Conservation (phyloP, 371 early-diverging fungal species). For the Actinomucor elegans region DNA sequence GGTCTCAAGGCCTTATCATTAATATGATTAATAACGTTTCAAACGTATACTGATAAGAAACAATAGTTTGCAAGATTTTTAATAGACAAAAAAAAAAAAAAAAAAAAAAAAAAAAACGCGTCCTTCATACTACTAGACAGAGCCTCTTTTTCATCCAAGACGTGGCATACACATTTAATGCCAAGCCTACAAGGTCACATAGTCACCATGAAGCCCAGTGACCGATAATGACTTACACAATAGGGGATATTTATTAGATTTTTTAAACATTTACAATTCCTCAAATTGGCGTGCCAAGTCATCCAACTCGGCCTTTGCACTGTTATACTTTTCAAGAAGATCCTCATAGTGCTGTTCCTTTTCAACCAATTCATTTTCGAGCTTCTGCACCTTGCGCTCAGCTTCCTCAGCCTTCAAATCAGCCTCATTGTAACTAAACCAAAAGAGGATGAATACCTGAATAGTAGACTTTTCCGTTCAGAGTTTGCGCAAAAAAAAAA, state of each 20-base stretch:
- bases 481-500: not conserved
- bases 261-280: slow-evolving; percentile 54
- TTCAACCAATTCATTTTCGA: slow-evolving; percentile 66
- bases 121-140: too few relatives aligned
- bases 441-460: not conserved
- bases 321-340: slow-evolving; percentile 57
- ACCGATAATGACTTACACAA: too few relatives aligned
- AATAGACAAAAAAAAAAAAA: too few relatives aligned
- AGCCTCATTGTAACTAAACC: slow-evolving; percentile 63
- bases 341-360: slow-evolving; percentile 69
- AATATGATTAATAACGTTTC: too few relatives aligned
- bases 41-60: too few relatives aligned
- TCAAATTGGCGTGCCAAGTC: slow-evolving; percentile 72
- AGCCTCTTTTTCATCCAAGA: too few relatives aligned
- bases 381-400: slow-evolving; percentile 63
- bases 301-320: slow-evolving; percentile 73
- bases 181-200: too few relatives aligned
- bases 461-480: not conserved
- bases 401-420: slow-evolving; percentile 77
- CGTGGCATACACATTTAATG: too few relatives aligned
- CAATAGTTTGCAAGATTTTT: too few relatives aligned
- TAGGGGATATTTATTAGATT: slow-evolving; percentile 3
- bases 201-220: too few relatives aligned
- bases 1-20: too few relatives aligned
- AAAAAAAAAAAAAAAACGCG: too few relatives aligned